Percentiles rank a stretch among this genome's conserved stretches.
Conservation (phyloP, 2,329 filamentous ascomycete species). For the Monilinia fructigena region DNA sequence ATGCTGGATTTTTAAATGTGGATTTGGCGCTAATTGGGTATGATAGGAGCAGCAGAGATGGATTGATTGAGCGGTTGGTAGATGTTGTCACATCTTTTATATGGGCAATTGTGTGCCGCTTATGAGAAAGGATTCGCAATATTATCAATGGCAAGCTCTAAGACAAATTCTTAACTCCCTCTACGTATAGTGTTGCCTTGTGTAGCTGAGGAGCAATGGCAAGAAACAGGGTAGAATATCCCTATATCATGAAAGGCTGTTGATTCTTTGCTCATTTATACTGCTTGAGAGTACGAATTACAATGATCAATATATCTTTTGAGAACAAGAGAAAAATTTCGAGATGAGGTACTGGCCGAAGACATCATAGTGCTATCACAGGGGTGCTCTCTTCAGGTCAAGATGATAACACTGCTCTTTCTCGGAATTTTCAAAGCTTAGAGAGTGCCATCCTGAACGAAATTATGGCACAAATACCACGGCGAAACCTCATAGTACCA, state of each 20-base stretch:
- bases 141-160: not conserved
- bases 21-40: constrained; percentile 63
- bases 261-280: not conserved
- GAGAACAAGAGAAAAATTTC: not conserved
- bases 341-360: not conserved
- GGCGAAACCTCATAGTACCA: not conserved
- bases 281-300: not conserved
- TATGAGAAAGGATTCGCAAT: not conserved
- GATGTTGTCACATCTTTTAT: not conserved
- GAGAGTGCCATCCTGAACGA: not conserved
- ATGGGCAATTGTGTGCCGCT: not conserved
- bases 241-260: not conserved
- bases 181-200: not conserved
- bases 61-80: constrained; percentile 46
- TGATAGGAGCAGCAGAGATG: constrained; percentile 57
- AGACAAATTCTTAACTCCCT: not conserved
- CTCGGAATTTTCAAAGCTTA: too few species aligned
- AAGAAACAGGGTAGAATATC: not conserved
- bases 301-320: not conserved
- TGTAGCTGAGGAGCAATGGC: not conserved
- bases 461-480: not conserved
- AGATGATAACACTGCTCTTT: not conserved
- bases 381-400: not conserved
- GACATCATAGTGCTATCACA: not conserved
- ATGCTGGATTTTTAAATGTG: constrained; percentile 66